These are phyloP conservation scores for Basidiobolus meristosporus DNA, from an alignment of 371 early-diverging fungal genomes.

Conservation along the genomic window DNA sequence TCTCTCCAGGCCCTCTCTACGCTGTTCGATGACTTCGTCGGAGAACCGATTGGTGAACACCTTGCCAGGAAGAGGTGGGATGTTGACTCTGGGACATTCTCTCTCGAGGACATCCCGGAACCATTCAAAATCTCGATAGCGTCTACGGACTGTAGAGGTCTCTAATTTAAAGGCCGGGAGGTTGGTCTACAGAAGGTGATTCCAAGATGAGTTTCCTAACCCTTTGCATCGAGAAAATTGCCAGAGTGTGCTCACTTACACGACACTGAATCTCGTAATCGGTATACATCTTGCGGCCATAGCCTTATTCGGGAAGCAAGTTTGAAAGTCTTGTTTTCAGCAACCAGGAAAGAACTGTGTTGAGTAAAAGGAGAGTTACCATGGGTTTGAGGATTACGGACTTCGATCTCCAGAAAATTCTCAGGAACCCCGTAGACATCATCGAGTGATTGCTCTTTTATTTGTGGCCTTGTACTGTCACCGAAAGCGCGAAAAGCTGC, in stretches of 20 bases:
- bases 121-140: constrained; percentile 98
- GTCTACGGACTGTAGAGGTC: constrained; percentile 65
- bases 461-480: too few species aligned
- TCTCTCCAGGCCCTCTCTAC: constrained; percentile 79
- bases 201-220: constrained; percentile 1
- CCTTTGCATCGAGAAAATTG: too few species aligned
- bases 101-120: constrained; percentile 83
- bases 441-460: too few species aligned
- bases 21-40: constrained; percentile 84
- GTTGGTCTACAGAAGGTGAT: constrained; percentile 50
- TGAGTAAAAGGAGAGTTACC: too few species aligned
- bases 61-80: constrained; percentile 91
- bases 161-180: constrained; percentile 90
- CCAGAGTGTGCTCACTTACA: constrained; percentile 35
- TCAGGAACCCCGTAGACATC: constrained; percentile 88
- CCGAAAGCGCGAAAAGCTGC: too few species aligned
- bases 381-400: constrained; percentile 76
- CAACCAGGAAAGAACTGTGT: too few species aligned
- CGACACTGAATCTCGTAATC: constrained; percentile 90
- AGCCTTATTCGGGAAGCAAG: constrained; percentile 15
- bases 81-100: constrained; percentile 82
- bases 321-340: too few species aligned
- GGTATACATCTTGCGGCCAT: constrained; percentile 80
- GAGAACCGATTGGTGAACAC: constrained; percentile 89
- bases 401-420: constrained; percentile 92